phyloP scores from a whole-genome alignment of 768 basidiomycete species.

The Artomyces pyxidatus region DNA sequence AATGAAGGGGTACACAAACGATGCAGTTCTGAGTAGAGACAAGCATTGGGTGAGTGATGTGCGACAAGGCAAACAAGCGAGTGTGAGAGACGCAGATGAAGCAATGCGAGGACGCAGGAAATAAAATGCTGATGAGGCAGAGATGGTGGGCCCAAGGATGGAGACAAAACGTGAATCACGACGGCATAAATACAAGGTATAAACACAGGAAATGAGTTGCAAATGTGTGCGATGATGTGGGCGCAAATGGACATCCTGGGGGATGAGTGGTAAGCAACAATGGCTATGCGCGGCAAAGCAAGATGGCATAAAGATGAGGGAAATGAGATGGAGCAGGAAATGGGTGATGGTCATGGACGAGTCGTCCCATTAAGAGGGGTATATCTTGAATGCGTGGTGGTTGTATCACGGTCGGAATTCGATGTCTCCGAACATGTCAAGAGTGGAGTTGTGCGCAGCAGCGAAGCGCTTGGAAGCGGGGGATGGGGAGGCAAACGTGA shows the following conservation, averaged over 20 bases:
- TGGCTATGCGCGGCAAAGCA: neutral
- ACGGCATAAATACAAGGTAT: too few species aligned
- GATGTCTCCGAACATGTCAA: slow-evolving; percentile 17
- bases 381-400: too few species aligned
- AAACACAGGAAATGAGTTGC: too few species aligned
- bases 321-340: neutral
- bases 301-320: neutral
- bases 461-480: slow-evolving; percentile 48
- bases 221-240: neutral
- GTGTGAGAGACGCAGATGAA: too few species aligned
- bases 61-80: too few species aligned
- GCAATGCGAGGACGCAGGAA: too few species aligned
- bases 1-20: too few species aligned
- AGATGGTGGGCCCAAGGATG: too few species aligned
- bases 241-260: neutral
- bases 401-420: slow-evolving; percentile 11
- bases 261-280: neutral
- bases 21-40: too few species aligned
- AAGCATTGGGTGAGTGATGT: too few species aligned
- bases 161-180: too few species aligned
- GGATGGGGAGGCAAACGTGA: slow-evolving; percentile 74
- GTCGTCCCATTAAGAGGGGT: slow-evolving; percentile 2
- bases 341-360: slow-evolving; percentile 5
- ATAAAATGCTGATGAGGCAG: too few species aligned
- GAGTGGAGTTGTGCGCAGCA: slow-evolving; percentile 13